Base-by-base conservation (phyloP, 78 protist species). In the Creolimax fragrantissima region DNA sequence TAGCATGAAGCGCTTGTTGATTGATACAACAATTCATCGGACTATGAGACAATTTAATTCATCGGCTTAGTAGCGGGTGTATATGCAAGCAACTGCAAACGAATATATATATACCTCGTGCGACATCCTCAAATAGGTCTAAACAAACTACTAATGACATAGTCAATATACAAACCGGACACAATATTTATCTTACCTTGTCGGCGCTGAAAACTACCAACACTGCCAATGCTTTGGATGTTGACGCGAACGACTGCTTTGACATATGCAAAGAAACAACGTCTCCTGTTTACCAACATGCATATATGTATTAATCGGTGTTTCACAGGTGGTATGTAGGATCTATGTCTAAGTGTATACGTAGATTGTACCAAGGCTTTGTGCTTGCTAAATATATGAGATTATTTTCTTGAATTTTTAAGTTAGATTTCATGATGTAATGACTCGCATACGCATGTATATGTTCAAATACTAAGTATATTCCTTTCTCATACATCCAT, bases 161-260 rank as follows among this genome's bases (percentile, higher is more conserved):
- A n/a, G n/a, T n/a, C n/a, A n/a, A n/a, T n/a, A n/a, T 47, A 47
- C 11, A 47, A 47, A 47, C 74, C 11, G 74, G 11, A 47, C 11
- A 7, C 74, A 47, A n/a, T n/a, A n/a, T n/a, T n/a, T n/a, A n/a
- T n/a, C n/a, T n/a, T 47, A 47, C 74, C 74, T 47, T 47, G 74
- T 11, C 74, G 37, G 7, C 74, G 74, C 74, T 47, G 74, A 7
- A 47, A 7, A 47, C 74, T 11, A 47, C 74, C 74, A 81, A 45
- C 2, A 42, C 94, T 45, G 43, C 96, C 6, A 43, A 43, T 89
- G 96, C 88, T 35, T 86, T 90, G 43, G 92, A 42, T 44, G 89
- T 39, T 41, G 58, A 84, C 4, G 90, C 24, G 35, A 45, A 7
- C 5, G 95, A 95, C 44, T 93, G 44, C 86, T 74, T 92, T 36